These are phyloP conservation scores for Colletotrichum tamarilloi DNA, from an alignment of 2,329 filamentous ascomycete species.

Conservation along the genomic window DNA sequence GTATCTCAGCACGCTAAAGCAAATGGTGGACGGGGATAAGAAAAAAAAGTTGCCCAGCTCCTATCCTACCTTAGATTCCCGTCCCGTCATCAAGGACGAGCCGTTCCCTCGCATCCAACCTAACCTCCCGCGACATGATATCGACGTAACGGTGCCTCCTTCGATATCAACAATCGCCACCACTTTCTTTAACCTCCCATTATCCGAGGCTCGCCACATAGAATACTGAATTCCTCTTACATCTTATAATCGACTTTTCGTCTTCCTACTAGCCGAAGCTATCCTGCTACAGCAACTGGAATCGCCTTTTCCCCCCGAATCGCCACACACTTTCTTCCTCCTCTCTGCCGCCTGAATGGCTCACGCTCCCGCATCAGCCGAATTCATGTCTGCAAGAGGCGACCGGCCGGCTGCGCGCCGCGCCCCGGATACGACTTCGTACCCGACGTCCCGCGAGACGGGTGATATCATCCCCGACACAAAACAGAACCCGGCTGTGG, in stretches of 20 bases:
- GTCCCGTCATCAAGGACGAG: conserved; percentile 18
- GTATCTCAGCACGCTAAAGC: conserved; percentile 1
- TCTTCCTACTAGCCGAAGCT: neutral
- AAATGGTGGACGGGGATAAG: neutral
- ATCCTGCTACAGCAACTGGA: neutral
- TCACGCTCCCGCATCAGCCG: conserved; percentile 42
- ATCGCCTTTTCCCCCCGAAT: neutral
- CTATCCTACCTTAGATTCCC: neutral
- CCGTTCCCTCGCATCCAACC: neutral
- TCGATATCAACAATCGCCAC: neutral
- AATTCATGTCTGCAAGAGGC: conserved; percentile 45
- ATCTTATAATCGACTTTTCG: neutral
- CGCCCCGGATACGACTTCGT: conserved; percentile 32
- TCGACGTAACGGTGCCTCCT: conserved; percentile 1
- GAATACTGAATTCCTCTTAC: neutral
- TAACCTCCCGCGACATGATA: conserved; percentile 8
- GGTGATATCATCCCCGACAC: conserved; percentile 65
- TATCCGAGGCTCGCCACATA: neutral
- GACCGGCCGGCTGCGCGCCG: conserved; percentile 39
- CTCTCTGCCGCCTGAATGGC: conserved; percentile 42
- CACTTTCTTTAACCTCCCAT: neutral
- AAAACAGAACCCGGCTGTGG: conserved; percentile 39
- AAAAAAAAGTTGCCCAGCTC: conserved; percentile 33
- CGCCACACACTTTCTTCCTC: neutral
- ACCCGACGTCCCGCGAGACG: conserved; percentile 65